Base-by-base conservation (phyloP, 345 rosid genomes). In the Brassica rapa region DNA sequence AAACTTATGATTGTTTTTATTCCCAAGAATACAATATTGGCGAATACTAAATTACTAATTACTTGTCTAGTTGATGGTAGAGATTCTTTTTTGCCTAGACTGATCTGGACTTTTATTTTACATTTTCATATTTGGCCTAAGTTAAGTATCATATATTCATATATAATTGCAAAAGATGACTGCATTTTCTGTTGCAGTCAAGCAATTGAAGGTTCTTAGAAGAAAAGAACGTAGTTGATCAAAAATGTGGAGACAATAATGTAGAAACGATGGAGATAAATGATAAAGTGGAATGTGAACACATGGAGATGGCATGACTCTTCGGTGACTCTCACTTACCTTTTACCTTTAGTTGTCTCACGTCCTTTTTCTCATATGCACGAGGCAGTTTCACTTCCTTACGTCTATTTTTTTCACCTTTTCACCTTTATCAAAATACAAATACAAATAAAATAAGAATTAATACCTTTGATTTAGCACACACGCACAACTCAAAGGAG, bases 371-470 rank as follows among this genome's bases (percentile, higher is more conserved):
- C 59, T 68, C 70, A 53, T 24, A 25, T 74, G 75, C 82, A 80
- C 82, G 82, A 80, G 79, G 82, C 82, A 80, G 82, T 80, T 80
- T 74, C 82, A 74, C 70, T 39, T 37, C 71, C 8, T 74, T 69
- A 74, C 24, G 24, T 15, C 25, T 8, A 27, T 41, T 59, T 55
- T 16, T 27, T 59, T 16, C 6, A 46, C 3, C n/a, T 53, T 25
- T 30, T 39, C 4, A 14, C 7, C 12, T 69, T 75, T 79, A 51
- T 16, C 16, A 23, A 4, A 46, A 62, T 11, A 8, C 16, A 33
- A 12, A 11, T 9, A 41, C 14, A 41, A 11, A 14, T 5, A 10
- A 65, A 55, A 29, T 46, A 53, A 53, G 4, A 53, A n/a, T 15
- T 51, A 51, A 51, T 4, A 51, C 8, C 5, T 14, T 51, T 51